phyloP scores from a whole-genome alignment of 208 protist genomes.

The Trypanosoma avium region DNA sequence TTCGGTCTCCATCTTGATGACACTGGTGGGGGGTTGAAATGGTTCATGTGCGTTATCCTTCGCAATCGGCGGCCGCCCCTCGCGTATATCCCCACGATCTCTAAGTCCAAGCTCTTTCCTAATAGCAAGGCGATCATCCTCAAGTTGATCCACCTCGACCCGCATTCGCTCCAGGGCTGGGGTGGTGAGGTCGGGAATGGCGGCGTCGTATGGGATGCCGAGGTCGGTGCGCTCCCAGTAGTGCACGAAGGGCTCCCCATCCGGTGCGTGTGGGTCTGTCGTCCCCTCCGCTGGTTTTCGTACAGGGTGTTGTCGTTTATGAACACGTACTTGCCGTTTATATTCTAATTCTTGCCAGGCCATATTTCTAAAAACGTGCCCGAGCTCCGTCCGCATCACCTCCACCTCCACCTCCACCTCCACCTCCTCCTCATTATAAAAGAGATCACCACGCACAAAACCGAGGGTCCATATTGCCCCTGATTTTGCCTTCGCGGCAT shows the following conservation, averaged over 20 bases:
- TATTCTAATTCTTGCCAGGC: constrained; percentile 91
- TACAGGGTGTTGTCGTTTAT: constrained; percentile 77
- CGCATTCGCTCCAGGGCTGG: constrained; percentile 82
- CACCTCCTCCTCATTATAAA: constrained; percentile 91
- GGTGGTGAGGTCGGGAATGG: constrained; percentile 82
- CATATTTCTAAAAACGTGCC: constrained; percentile 86
- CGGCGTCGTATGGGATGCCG: constrained; percentile 87
- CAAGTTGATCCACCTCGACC: constrained; percentile 77
- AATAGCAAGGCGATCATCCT: constrained; percentile 82
- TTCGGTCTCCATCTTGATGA: constrained; percentile 88
- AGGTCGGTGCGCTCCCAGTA: constrained; percentile 90
- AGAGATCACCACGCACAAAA: constrained; percentile 85
- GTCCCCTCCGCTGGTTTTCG: constrained; percentile 79
- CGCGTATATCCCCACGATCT: constrained; percentile 84
- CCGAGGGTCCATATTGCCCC: constrained; percentile 87
- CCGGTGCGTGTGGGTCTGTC: constrained; percentile 67
- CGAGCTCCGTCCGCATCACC: constrained; percentile 87
- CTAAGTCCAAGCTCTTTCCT: constrained; percentile 85
- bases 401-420: constrained; percentile 89
- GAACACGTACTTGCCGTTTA: constrained; percentile 85
- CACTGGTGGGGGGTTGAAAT: constrained; percentile 79
- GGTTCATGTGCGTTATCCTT: constrained; percentile 45
- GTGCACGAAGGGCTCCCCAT: constrained; percentile 80
- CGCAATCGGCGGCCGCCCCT: constrained; percentile 72
- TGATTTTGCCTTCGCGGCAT: constrained; percentile 41